phyloP scores from a whole-genome alignment of 192 early-diverging fungal genomes.

The Backusella tuberculispora region DNA sequence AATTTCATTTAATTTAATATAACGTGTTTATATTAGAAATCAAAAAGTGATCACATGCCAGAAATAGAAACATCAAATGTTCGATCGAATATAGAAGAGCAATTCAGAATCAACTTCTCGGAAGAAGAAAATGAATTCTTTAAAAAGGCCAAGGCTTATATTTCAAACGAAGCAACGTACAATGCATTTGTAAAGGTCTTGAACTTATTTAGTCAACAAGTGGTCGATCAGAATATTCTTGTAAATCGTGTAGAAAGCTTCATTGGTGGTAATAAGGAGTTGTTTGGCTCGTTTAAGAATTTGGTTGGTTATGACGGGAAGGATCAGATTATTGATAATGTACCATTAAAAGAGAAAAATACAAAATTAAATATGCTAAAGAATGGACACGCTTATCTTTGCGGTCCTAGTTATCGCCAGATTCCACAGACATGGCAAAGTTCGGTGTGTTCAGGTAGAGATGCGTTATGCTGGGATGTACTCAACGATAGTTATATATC shows the following conservation, averaged over 20 bases:
- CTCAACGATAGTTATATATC: conserved; percentile 95
- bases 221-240: conserved; percentile 86
- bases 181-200: conserved; percentile 96
- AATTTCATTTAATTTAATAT: background rate
- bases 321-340: conserved; percentile 67
- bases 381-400: conserved; percentile 45
- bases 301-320: conserved; percentile 82
- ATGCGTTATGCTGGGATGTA: conserved; percentile 88
- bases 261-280: conserved; percentile 75
- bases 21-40: background rate
- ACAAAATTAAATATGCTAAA: background rate
- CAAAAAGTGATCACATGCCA: conserved; percentile 4
- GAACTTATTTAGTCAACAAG: conserved; percentile 92
- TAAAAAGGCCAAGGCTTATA: conserved; percentile 83
- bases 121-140: conserved; percentile 93
- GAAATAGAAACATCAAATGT: conserved; percentile 22
- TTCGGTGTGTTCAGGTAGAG: conserved; percentile 84
- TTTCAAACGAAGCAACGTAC: conserved; percentile 86
- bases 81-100: background rate
- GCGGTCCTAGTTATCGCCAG: conserved; percentile 69
- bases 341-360: conserved; percentile 49
- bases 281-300: conserved; percentile 95
- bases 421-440: conserved; percentile 33
- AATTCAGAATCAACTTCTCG: conserved; percentile 38
- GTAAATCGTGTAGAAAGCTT: conserved; percentile 89